Evolutionary conservation across 176 grass and related monocot genomes (phyloP), one percentile per base, ranked within the genome.

Genomic region (Oryza meridionalis): DNA sequence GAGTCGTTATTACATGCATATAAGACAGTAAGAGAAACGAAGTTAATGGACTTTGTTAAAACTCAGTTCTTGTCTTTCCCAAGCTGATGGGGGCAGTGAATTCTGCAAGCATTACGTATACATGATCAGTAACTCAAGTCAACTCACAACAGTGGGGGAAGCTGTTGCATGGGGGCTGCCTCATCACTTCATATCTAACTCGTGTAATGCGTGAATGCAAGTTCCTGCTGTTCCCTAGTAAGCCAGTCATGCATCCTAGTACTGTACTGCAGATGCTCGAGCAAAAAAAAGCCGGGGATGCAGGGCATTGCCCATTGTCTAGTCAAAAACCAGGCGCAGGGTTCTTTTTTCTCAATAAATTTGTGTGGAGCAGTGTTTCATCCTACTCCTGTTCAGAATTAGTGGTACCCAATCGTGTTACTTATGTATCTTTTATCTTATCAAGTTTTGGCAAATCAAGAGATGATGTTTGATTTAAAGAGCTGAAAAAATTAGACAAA

Each of bases 311-410:
- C 5, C 10, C 19, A 77, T 40, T 25, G 29, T 62, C 33, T 0
- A 40, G 32, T 77, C 75, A 77, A 58, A 40, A 75, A 50, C 45
- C 5, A 73, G 24, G 9, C 71, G 24, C 44, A 75, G 27, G 47
- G 9, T 33, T 58, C 51, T n/a, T 21, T 58, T 8, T 7, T 9
- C 4, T 9, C 53, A n/a, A 19, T 58, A 58, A 58, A 58, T 58
- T n/a, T 58, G 53, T 58, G 1, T 21, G 17, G 53, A 58, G 6
- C 19, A 58, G 19, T 58, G 53, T 43, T 43, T 43, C 35, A 37
- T 35, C 33, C 33, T 5, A 31, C 29, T 31, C 29, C 29, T 31
- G 29, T 31, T 31, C 3, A 31, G 2, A 31, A 31, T 31, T 31
- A 31, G 29, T n/a, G n/a, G n/a, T 31, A 31, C 29, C 29, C 29